These are phyloP conservation scores for Patellaria atrata DNA, from an alignment of 495 filamentous ascomycete species.

Conservation along the genomic window DNA sequence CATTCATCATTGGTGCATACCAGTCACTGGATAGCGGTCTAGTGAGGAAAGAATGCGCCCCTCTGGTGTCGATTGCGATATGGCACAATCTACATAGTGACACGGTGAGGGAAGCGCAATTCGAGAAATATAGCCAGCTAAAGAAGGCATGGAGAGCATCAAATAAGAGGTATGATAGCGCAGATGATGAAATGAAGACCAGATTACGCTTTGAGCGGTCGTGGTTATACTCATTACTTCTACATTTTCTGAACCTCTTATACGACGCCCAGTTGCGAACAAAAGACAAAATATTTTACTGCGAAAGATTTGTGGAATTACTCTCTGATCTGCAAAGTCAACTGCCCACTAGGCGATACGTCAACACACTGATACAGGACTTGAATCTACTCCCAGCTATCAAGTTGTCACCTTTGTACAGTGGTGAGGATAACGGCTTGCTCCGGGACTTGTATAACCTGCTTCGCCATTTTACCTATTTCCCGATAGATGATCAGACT, in stretches of 20 bases:
- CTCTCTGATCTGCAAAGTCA: constrained; percentile 86
- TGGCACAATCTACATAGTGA: constrained; percentile 85
- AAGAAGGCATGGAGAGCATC: constrained; percentile 87
- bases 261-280: constrained; percentile 36
- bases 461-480: constrained; percentile 70
- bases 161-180: constrained; percentile 71
- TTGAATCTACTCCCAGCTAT: constrained; percentile 77
- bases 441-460: constrained; percentile 70
- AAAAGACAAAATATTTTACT: constrained; percentile 61
- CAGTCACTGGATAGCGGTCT: constrained; percentile 83
- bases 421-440: constrained; percentile 56
- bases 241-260: constrained; percentile 67
- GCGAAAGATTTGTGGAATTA: constrained; percentile 85
- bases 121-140: constrained; percentile 54
- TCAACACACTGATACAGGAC: constrained; percentile 84
- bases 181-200: constrained; percentile 63
- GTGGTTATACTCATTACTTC: constrained; percentile 77
- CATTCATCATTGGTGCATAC: constrained; percentile 80
- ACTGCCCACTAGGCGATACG: constrained; percentile 82
- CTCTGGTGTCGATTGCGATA: constrained; percentile 83
- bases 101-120: constrained; percentile 45
- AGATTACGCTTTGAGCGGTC: constrained; percentile 81
- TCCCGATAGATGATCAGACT: constrained; percentile 83
- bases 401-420: constrained; percentile 63
- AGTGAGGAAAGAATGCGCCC: constrained; percentile 89